These are phyloP conservation scores for Gonapodya prolifera DNA, from an alignment of 192 early-diverging fungal genomes.

Conservation along the genomic window DNA sequence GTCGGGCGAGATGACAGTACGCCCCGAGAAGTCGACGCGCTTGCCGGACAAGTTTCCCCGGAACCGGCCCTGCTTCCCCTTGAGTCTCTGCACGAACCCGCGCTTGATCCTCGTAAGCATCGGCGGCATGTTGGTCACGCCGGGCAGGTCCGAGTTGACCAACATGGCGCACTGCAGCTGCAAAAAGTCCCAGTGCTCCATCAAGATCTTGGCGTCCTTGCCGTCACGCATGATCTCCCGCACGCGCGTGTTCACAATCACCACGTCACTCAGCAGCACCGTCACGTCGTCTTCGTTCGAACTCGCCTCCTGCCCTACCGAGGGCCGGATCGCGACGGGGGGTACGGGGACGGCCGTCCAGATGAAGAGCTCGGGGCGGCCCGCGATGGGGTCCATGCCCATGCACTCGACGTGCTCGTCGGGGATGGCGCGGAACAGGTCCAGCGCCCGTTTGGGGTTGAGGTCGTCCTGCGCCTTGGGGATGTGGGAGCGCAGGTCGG, in stretches of 20 bases:
- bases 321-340: slow-evolving; percentile 90
- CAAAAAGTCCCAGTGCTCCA: slow-evolving; percentile 95
- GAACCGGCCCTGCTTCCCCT: slow-evolving; percentile 98
- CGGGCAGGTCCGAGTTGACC: slow-evolving; percentile 90
- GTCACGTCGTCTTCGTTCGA: slow-evolving; percentile 95
- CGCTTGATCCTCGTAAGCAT: slow-evolving; percentile 46
- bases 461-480: slow-evolving; percentile 85
- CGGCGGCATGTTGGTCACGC: slow-evolving; percentile 43
- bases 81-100: slow-evolving; percentile 91
- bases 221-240: slow-evolving; percentile 47
- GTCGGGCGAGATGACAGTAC: slow-evolving; percentile 98
- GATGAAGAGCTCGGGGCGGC: slow-evolving; percentile 82
- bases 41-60: slow-evolving; percentile 98
- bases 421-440: slow-evolving; percentile 74
- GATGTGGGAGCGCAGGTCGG: slow-evolving; percentile 63
- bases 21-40: slow-evolving; percentile 96
- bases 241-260: slow-evolving; percentile 74
- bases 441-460: slow-evolving; percentile 74
- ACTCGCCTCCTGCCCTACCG: slow-evolving; percentile 82
- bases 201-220: slow-evolving; percentile 51
- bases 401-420: slow-evolving; percentile 93
- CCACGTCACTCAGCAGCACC: slow-evolving; percentile 85
- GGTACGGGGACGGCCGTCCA: slow-evolving; percentile 94
- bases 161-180: slow-evolving; percentile 91
- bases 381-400: slow-evolving; percentile 70